These are phyloP conservation scores for Populus pruinosa DNA, from an alignment of 345 rosid species.

Conservation along the genomic window DNA sequence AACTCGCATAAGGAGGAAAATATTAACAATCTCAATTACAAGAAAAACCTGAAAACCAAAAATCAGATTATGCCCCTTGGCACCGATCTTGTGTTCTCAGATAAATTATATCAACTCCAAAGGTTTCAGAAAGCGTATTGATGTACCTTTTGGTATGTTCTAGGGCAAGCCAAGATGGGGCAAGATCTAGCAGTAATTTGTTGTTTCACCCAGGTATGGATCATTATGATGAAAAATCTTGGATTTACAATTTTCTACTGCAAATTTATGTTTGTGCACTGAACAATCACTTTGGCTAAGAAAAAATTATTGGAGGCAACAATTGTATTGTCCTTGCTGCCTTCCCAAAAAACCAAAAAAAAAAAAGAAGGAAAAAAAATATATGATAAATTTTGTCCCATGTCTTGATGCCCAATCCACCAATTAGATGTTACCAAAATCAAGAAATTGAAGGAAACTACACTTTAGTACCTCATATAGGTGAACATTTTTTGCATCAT, in stretches of 20 bases:
- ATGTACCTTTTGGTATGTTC: too few relatives aligned
- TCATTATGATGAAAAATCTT: neutral
- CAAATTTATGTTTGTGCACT: neutral
- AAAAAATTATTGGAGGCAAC: neutral
- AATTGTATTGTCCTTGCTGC: neutral
- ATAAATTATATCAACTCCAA: neutral
- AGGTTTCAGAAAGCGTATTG: too few relatives aligned
- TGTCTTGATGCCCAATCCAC: too few relatives aligned
- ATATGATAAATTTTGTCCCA: neutral
- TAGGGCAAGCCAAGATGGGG: too few relatives aligned
- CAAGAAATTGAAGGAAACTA: neutral
- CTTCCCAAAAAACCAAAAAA: neutral
- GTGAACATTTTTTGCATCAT: slow-evolving; percentile 51
- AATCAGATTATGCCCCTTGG: neutral
- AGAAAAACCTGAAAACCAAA: neutral
- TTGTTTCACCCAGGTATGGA: too few relatives aligned
- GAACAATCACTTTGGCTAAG: neutral
- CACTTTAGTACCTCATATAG: slow-evolving; percentile 65
- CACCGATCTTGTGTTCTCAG: neutral
- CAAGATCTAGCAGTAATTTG: neutral
- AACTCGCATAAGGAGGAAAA: neutral
- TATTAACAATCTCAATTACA: neutral
- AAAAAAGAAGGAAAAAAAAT: neutral
- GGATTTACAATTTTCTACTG: neutral
- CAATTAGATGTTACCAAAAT: neutral